Percentiles rank a stretch among this genome's conserved stretches.
These are phyloP conservation scores for Aphanomyces euteiches DNA, from an alignment of 352 stramenopile species.

Conservation along the genomic window DNA sequence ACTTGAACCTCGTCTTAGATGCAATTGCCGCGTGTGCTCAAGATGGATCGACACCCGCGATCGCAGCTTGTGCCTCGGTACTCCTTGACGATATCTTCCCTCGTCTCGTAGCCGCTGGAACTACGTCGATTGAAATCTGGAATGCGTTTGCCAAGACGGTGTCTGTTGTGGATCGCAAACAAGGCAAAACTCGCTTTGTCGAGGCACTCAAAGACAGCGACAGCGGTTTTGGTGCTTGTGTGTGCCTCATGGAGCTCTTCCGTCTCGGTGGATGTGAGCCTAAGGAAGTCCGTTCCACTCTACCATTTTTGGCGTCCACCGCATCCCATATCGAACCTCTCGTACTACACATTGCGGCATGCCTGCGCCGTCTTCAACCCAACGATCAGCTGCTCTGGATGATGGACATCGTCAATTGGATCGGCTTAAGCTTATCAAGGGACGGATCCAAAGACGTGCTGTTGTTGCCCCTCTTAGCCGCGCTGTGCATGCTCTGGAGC, in stretches of 20 bases:
- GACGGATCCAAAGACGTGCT: background rate
- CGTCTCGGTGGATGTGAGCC: conserved; percentile 2
- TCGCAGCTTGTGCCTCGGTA: background rate
- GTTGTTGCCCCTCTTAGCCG: conserved; percentile 3
- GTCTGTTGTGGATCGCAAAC: background rate
- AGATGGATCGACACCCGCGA: background rate
- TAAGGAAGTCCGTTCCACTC: conserved; percentile 7
- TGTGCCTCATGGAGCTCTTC: conserved; percentile 13
- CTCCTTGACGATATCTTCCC: conserved; percentile 17
- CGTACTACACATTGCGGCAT: background rate
- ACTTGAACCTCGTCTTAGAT: background rate
- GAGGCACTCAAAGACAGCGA: background rate
- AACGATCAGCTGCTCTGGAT: conserved; percentile 24
- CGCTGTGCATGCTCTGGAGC: conserved; percentile 13
- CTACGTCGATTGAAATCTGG: background rate
- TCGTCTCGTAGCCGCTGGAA: conserved; percentile 1
- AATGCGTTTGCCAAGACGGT: background rate
- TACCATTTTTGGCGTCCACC: conserved; percentile 10
- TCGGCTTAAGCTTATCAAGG: conserved; percentile 2
- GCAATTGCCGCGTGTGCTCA: background rate
- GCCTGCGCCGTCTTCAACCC: background rate
- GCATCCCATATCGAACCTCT: background rate
- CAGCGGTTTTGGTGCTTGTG: background rate
- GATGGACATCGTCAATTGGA: conserved; percentile 9
- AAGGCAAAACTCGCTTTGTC: conserved; percentile 8